phyloP scores from a whole-genome alignment of 2,329 filamentous ascomycete species.

The Sclerotinia trifoliorum region DNA sequence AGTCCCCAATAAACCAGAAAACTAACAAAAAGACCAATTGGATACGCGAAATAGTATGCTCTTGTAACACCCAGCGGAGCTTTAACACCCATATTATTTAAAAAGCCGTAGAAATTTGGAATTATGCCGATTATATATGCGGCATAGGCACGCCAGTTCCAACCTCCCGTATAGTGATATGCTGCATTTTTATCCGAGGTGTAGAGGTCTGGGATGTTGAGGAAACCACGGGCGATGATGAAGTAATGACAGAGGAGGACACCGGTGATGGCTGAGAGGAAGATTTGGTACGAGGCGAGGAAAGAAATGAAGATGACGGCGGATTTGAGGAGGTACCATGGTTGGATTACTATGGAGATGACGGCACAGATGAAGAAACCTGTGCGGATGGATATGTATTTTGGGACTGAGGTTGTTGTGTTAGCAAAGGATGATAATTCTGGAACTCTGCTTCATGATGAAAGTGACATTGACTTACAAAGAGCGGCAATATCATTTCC shows the following conservation, averaged over 20 bases:
- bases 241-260: conserved; percentile 47
- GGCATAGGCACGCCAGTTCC: conserved; percentile 41
- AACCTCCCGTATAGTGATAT: conserved; percentile 42
- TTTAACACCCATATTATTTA: conserved; percentile 44
- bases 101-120: conserved; percentile 46
- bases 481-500: conserved; percentile 44
- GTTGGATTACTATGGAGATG: conserved; percentile 41
- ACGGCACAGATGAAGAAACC: conserved; percentile 44
- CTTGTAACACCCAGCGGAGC: conserved; percentile 40
- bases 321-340: conserved; percentile 42
- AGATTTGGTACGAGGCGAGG: conserved; percentile 46
- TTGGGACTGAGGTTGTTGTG: conserved; percentile 34
- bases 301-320: conserved; percentile 44
- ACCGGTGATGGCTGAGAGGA: conserved; percentile 45
- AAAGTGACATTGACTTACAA: conserved; percentile 11
- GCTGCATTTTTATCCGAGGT: conserved; percentile 36
- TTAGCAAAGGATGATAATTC: background rate
- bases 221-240: conserved; percentile 41
- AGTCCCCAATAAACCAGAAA: conserved; percentile 36
- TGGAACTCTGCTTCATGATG: too few relatives aligned
- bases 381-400: conserved; percentile 44
- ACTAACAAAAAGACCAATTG: conserved; percentile 51
- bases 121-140: conserved; percentile 43
- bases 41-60: conserved; percentile 58
- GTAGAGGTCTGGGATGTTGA: conserved; percentile 42